Percentiles rank a stretch among this genome's conserved stretches.
phyloP scores from a whole-genome alignment of 2,329 filamentous ascomycete genomes.

The Fusarium fujikuroi region DNA sequence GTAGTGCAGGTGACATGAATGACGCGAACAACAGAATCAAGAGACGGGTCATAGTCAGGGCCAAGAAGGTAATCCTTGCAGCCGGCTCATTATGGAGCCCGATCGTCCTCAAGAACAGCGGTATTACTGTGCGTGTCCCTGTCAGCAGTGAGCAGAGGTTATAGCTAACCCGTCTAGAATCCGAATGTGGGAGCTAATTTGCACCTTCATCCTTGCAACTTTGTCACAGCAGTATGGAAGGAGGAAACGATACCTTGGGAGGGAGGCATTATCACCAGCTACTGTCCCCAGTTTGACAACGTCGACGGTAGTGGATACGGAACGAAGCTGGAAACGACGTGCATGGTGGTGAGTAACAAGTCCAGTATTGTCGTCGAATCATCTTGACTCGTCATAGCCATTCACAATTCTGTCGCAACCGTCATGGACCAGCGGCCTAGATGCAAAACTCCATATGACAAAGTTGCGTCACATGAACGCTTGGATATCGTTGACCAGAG shows the following conservation, averaged over 20 bases:
- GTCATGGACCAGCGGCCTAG: conserved; percentile 74
- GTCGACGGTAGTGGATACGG: conserved; percentile 84
- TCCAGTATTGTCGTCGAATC: neutral
- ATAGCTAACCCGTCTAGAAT: conserved; percentile 62
- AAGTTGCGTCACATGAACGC: conserved; percentile 75
- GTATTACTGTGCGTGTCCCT: conserved; percentile 67
- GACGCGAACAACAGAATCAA: conserved; percentile 59
- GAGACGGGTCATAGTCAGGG: conserved; percentile 76
- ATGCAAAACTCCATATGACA: conserved; percentile 77
- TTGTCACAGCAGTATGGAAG: conserved; percentile 70
- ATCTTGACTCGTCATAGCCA: conserved; percentile 59
- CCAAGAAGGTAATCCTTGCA: conserved; percentile 83
- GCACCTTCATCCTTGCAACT: conserved; percentile 79
- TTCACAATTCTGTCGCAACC: conserved; percentile 70
- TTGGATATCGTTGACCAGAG: conserved; percentile 79
- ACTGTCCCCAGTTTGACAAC: conserved; percentile 82
- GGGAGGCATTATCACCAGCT: conserved; percentile 80
- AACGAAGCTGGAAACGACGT: conserved; percentile 79
- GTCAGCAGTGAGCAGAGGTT: neutral
- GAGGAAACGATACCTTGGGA: conserved; percentile 78
- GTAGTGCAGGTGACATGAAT: conserved; percentile 67
- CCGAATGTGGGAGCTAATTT: conserved; percentile 84
- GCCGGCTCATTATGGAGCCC: conserved; percentile 82
- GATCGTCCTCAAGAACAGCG: conserved; percentile 79
- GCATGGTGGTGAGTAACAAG: conserved; percentile 68